phyloP scores from a whole-genome alignment of 805 yeast species.

The Hanseniaspora singularis region DNA sequence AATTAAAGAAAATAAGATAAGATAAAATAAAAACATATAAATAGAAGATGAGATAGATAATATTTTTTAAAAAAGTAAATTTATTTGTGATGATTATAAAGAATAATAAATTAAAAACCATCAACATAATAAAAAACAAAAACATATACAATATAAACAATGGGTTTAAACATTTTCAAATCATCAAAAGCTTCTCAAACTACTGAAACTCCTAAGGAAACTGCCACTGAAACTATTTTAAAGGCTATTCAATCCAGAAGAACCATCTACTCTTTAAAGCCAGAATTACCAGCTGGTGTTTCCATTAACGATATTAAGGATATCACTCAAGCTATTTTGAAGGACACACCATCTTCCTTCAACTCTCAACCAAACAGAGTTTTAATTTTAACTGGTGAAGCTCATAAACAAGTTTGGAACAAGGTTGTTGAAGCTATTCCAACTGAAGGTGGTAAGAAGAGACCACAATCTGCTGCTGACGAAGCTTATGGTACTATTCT shows the following conservation, averaged over 20 bases:
- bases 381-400: conserved; percentile 35
- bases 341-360: conserved; percentile 41
- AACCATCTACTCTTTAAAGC: conserved; percentile 36
- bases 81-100: no score
- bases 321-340: conserved; percentile 35
- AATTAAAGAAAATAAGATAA: no score
- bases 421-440: conserved; percentile 32
- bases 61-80: no score
- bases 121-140: background rate
- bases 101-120: no score
- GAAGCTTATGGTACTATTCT: conserved; percentile 40
- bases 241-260: conserved; percentile 34
- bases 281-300: conserved; percentile 35
- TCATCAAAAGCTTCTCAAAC: background rate
- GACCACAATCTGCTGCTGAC: conserved; percentile 34
- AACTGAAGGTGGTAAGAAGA: conserved; percentile 31
- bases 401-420: conserved; percentile 38
- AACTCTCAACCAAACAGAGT: conserved; percentile 43
- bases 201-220: background rate
- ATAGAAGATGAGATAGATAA: no score
- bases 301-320: conserved; percentile 32
- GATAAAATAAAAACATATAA: no score
- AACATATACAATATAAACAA: no score
- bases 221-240: conserved; percentile 20
- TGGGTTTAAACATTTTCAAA: no score